Evolutionary conservation across 2,329 filamentous ascomycete genomes (phyloP).

Genomic region (Exophiala bonariae): DNA sequence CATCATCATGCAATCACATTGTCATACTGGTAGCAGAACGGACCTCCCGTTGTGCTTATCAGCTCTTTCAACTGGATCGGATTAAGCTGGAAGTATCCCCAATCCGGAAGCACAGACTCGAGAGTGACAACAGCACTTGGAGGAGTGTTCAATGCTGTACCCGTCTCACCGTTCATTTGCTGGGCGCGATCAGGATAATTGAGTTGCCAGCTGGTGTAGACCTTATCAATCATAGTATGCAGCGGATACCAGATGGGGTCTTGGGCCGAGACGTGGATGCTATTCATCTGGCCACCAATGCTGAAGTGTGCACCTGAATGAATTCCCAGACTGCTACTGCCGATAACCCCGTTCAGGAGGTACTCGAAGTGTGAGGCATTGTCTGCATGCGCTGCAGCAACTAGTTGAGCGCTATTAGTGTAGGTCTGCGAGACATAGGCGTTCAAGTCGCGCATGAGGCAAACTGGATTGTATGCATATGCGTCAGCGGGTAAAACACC

Average conservation of each 20-base stretch:
- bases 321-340: constrained; percentile 25
- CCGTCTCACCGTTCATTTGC: constrained; percentile 24
- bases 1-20: constrained; percentile 16
- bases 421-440: constrained; percentile 26
- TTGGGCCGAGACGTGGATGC: constrained; percentile 27
- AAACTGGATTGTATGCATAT: constrained; percentile 26
- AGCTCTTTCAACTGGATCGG: constrained; percentile 24
- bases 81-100: constrained; percentile 24
- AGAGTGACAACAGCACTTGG: constrained; percentile 26
- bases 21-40: constrained; percentile 30
- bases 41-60: constrained; percentile 27
- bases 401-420: constrained; percentile 22
- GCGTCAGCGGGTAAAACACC: constrained; percentile 22
- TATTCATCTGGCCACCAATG: constrained; percentile 28
- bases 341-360: constrained; percentile 27
- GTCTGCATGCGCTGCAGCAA: constrained; percentile 23
- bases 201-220: constrained; percentile 27
- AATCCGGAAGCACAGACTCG: constrained; percentile 23
- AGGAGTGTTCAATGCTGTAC: constrained; percentile 27
- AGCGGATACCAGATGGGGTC: constrained; percentile 30
- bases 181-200: constrained; percentile 23
- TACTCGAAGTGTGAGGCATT: constrained; percentile 25
- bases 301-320: constrained; percentile 29
- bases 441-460: constrained; percentile 29
- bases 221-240: constrained; percentile 29